These are phyloP conservation scores for Blastocystis sp. DNA, from an alignment of 352 stramenopile genomes.

Conservation along the genomic window DNA sequence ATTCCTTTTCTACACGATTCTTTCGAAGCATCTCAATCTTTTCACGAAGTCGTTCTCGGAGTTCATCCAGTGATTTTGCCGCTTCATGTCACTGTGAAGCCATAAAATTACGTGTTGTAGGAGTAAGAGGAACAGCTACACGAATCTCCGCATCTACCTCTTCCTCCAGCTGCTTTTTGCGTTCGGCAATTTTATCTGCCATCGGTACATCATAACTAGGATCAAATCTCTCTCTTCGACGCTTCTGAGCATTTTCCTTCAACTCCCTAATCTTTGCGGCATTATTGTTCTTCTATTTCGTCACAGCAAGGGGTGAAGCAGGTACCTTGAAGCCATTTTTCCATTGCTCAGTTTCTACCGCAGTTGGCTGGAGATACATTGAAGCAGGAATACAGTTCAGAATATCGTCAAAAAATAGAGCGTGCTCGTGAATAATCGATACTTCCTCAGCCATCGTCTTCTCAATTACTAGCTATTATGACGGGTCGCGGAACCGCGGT, in stretches of 20 bases:
- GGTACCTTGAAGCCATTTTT: slow-evolving; percentile 33
- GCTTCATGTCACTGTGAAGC: background rate
- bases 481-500: background rate
- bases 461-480: background rate
- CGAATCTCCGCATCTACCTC: background rate
- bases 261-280: slow-evolving; percentile 10
- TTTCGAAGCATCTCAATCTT: slow-evolving; percentile 51
- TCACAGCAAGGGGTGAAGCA: background rate
- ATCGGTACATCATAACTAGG: background rate
- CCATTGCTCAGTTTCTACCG: background rate
- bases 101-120: background rate
- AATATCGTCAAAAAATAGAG: slow-evolving; percentile 51
- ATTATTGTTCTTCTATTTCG: slow-evolving; percentile 40
- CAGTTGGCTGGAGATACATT: slow-evolving; percentile 26
- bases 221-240: slow-evolving; percentile 1
- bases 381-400: slow-evolving; percentile 24
- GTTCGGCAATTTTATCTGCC: slow-evolving; percentile 4
- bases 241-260: slow-evolving; percentile 39
- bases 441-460: slow-evolving; percentile 51
- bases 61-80: slow-evolving; percentile 33
- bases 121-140: background rate
- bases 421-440: slow-evolving; percentile 42
- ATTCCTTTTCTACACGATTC: slow-evolving; percentile 9
- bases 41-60: background rate
- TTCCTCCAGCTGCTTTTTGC: background rate